Evolutionary conservation across 176 grass and related monocot species (phyloP), one percentile per base, ranked within the genome.

Genomic region (Triticum timopheevii): DNA sequence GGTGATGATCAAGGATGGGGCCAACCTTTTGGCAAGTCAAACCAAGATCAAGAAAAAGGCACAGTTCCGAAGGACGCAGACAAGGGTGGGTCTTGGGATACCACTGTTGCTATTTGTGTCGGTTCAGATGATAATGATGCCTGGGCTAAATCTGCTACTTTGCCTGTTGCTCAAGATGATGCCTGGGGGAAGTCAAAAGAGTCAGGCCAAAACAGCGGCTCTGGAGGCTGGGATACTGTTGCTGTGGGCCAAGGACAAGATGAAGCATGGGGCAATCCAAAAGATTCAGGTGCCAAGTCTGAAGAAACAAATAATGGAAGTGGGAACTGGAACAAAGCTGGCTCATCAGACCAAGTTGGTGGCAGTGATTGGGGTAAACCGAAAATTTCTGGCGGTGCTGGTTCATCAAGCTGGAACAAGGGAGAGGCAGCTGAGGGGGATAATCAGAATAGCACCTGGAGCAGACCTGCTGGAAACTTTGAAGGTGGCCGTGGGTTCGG

Each of bases 131-230:
- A 67, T 79, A 67, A 15, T 67, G 85, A 78, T 69, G 45, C 72
- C 64, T 90, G 88, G 88, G 56, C 64, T 66, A 90, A 87, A 83
- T 70, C 80, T 86, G 80, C 69, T 62, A 7, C 45, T 89, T 79
- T 50, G 54, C 86, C 73, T 86, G 66, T 49, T 73, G 62, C n/a
- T 76, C 61, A 81, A 75, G 80, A 84, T 74, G 84, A 80, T 87
- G 45, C 63, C 40, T 92, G 91, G 87, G 84, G 69, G 76, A 92
- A 89, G 35, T 82, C 88, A 39, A 90, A 93, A 67, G 88, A 67
- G 17, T 78, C 79, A 33, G 70, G 25, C 42, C 76, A 83, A 79
- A 74, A 19, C 34, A 7, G 38, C 3, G 27, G 25, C 7, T 45
- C 73, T 16, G 76, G 75, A 84, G 87, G 87, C 31, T 89, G 87